Percentiles rank a stretch among this genome's conserved stretches.
Evolutionary conservation across 2,329 filamentous ascomycete genomes (phyloP).

Genomic region (Ophiostoma pallidulum): DNA sequence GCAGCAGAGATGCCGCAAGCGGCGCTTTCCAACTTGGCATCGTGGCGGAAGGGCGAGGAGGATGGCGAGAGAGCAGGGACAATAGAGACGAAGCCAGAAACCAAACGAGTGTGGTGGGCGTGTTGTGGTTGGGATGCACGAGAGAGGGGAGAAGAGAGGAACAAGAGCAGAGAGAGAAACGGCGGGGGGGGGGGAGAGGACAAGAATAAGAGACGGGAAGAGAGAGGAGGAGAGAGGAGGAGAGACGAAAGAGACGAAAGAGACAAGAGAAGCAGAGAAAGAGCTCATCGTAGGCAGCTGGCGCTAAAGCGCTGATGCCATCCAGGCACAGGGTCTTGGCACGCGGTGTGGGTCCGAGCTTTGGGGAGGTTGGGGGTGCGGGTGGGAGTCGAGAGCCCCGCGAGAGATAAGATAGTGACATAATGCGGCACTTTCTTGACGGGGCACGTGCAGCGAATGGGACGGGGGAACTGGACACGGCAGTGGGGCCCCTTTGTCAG

Average conservation of each 20-base stretch:
- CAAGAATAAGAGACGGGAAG: background rate
- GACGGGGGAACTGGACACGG: background rate
- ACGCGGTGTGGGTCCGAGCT: background rate
- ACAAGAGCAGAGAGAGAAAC: background rate
- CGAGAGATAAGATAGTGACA: slow-evolving; percentile 8
- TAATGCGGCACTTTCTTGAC: no score
- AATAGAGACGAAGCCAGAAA: background rate
- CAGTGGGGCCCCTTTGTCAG: slow-evolving; percentile 14
- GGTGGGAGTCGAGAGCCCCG: background rate
- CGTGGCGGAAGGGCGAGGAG: no score
- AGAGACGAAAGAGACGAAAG: background rate
- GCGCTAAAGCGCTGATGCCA: background rate
- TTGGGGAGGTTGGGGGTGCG: background rate
- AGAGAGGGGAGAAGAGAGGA: background rate
- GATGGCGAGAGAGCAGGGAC: background rate
- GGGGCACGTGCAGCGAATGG: background rate
- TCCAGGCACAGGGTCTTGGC: slow-evolving; percentile 6
- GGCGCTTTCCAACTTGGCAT: slow-evolving; percentile 13
- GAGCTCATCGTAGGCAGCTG: no score
- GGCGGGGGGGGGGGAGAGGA: no score
- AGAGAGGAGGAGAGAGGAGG: background rate
- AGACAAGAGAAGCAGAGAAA: background rate
- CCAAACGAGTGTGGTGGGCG: background rate
- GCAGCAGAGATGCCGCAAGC: slow-evolving; percentile 14
- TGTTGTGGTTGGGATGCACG: background rate